Evolutionary conservation across 2,329 filamentous ascomycete species (phyloP), one percentile per base, ranked within the genome.

Genomic region (Alternaria tenuissima): DNA sequence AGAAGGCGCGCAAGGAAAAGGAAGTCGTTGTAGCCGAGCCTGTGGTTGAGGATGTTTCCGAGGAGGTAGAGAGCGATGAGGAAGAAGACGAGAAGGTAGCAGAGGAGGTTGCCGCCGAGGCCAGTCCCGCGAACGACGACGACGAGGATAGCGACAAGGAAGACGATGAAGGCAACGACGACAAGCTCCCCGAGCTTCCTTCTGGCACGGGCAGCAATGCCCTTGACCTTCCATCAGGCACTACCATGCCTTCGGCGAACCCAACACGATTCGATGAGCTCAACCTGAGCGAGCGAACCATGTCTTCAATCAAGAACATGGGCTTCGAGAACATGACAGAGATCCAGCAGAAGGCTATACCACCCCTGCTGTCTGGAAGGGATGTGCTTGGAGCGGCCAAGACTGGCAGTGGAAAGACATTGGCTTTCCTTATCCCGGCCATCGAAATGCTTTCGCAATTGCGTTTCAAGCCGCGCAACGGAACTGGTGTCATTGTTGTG

Each of bases 361-460:
- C 94, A 5, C 93, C 94, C 20, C 84, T 96, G 47, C 84, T 98
- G 61, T 93, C 68, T 42, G 95, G 95, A 65, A 89, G 91, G 76
- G 94, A 98, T 81, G 92, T 98, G 22, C 87, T 99, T 44, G 95
- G 95, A 72, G 94, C 94, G 32, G 95, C 95, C 52, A 98, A 98
- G 85, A 97, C 94, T 3, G 94, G 94, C 43, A 96, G 92, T 22
- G 95, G 95, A 76, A 99, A 99, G 84, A 99, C 95, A 1, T 81
- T 98, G 62, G 91, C 94, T 3, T 99, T 99, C 81, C 84, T 99
- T 63, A 94, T 98, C 59, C 95, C 95, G 18, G 94, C 94, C 2
- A 86, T 98, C 39, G 95, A 98, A 81, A 96, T 97, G 89, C 86
- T 99, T 62, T 89, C 89, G 75, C 89, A 93, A 16, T 85, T 99